These are phyloP conservation scores for Salix udensis DNA, from an alignment of 345 rosid species.

Conservation along the genomic window DNA sequence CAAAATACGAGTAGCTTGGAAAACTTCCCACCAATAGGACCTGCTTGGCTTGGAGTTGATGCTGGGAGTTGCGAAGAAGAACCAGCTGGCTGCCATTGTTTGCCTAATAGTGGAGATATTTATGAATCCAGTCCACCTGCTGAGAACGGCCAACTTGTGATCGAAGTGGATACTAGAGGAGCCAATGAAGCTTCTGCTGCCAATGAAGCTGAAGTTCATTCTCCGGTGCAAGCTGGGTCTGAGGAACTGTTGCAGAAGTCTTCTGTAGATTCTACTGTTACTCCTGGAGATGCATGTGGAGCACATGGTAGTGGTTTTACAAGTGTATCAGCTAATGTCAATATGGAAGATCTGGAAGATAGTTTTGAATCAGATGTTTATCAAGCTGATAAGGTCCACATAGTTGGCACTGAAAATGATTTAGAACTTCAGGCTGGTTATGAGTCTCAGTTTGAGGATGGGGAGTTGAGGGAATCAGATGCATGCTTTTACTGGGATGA, in stretches of 20 bases:
- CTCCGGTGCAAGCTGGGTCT: neutral
- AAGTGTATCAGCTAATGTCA: constrained; percentile 10
- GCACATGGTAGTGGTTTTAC: constrained; percentile 9
- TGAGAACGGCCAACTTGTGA: constrained; percentile 5
- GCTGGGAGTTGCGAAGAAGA: constrained; percentile 16
- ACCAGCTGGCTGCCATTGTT: neutral
- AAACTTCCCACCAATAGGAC: neutral
- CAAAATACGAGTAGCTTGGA: constrained; percentile 9
- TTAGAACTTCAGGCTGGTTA: constrained; percentile 44
- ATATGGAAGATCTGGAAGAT: constrained; percentile 15
- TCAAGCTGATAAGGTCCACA: constrained; percentile 19
- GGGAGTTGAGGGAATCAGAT: constrained; percentile 56
- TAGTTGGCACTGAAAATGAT: constrained; percentile 5
- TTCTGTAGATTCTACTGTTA: constrained; percentile 10
- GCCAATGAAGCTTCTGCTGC: constrained; percentile 2
- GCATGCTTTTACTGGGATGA: constrained; percentile 35
- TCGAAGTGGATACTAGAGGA: neutral
- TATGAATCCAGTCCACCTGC: constrained; percentile 1
- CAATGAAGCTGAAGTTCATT: constrained; percentile 7
- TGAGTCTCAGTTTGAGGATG: constrained; percentile 62
- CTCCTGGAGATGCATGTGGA: constrained; percentile 4
- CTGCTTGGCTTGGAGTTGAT: constrained; percentile 5
- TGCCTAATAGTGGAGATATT: constrained; percentile 3
- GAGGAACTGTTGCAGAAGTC: constrained; percentile 14
- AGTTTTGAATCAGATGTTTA: constrained; percentile 17